phyloP scores from a whole-genome alignment of 768 basidiomycete genomes.

The Aureoboletus auriporus region DNA sequence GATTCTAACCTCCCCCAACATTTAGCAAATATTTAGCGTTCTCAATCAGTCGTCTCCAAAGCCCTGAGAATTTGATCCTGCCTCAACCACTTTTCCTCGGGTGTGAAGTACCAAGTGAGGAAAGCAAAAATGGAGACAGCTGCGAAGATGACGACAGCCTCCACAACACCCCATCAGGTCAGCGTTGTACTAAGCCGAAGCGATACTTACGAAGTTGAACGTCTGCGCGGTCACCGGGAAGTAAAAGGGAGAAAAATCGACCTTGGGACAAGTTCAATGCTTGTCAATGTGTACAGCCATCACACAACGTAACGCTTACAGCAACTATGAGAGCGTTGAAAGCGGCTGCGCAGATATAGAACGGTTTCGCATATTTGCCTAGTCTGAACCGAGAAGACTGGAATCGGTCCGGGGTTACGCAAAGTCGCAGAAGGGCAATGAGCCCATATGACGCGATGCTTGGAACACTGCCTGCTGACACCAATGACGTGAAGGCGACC shows the following conservation, averaged over 20 bases:
- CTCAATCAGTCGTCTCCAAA: conserved; percentile 29
- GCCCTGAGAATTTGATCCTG: conserved; percentile 55
- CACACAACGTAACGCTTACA: conserved; percentile 39
- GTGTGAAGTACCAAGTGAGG: conserved; percentile 73
- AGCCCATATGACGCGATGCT: conserved; percentile 87
- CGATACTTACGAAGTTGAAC: conserved; percentile 77
- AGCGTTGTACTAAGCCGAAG: not conserved
- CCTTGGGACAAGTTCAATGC: conserved; percentile 37
- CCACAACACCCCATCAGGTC: conserved; percentile 9
- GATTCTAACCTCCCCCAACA: conserved; percentile 4
- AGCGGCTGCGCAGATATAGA: conserved; percentile 61
- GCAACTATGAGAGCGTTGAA: conserved; percentile 77
- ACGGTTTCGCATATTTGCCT: conserved; percentile 60
- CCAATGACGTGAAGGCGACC: conserved; percentile 88
- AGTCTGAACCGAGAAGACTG: conserved; percentile 68
- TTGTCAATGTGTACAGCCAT: not conserved
- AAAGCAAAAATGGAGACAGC: conserved; percentile 75
- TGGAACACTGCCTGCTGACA: conserved; percentile 82
- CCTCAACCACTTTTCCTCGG: conserved; percentile 77
- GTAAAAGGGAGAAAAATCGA: conserved; percentile 81
- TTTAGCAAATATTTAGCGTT: not conserved
- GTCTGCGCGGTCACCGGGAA: conserved; percentile 74
- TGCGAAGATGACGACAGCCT: conserved; percentile 80
- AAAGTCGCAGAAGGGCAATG: conserved; percentile 70
- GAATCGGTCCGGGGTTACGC: conserved; percentile 76